Conservation (phyloP, 1,284 basidiomycete species). For the Apiotrichum gracile region DNA sequence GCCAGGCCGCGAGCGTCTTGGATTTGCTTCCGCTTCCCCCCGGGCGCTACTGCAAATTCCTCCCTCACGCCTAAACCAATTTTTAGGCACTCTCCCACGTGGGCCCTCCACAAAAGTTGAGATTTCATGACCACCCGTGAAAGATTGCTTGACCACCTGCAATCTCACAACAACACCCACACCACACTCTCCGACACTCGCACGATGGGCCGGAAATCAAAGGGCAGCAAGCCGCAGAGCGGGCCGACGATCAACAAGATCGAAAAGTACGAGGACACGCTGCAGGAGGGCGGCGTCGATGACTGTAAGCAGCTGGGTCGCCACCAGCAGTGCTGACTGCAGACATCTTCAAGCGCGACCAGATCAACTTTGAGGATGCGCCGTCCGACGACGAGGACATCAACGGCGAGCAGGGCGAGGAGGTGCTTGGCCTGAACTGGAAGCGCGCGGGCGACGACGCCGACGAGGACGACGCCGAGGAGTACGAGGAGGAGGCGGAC, state of each 20-base stretch:
- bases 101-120: constrained; percentile 14
- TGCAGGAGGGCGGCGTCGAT: constrained; percentile 47
- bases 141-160: background rate
- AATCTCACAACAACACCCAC: background rate
- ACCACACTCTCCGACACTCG: background rate
- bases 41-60: background rate
- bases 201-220: constrained; percentile 27
- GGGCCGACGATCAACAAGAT: constrained; percentile 38
- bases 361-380: constrained; percentile 67
- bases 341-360: constrained; percentile 58
- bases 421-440: constrained; percentile 57
- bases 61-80: background rate
- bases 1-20: too few relatives aligned
- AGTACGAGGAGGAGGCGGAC: constrained; percentile 35
- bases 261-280: constrained; percentile 45
- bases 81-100: background rate
- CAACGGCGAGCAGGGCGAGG: constrained; percentile 51
- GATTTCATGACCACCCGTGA: background rate
- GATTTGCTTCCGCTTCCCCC: background rate
- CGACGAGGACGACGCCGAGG: constrained; percentile 44
- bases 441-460: background rate
- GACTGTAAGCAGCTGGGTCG: constrained; percentile 39
- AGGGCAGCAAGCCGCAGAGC: constrained; percentile 30
- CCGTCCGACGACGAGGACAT: constrained; percentile 44
- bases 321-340: background rate